These are phyloP conservation scores for Verticillium tricorpus DNA, from an alignment of 2,329 filamentous ascomycete species.

Conservation along the genomic window DNA sequence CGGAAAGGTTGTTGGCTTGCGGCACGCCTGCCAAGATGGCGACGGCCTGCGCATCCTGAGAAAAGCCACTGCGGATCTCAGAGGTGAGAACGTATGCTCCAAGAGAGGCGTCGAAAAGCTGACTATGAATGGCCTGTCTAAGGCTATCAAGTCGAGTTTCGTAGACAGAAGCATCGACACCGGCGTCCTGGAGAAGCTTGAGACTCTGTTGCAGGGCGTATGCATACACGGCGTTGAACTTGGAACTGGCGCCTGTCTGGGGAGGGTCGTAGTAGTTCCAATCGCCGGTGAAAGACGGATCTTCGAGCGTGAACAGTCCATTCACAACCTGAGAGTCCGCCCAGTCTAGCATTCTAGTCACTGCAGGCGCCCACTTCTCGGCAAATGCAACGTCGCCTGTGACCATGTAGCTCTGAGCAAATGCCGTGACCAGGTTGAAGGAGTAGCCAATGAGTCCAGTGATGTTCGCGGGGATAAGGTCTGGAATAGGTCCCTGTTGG, in stretches of 20 bases:
- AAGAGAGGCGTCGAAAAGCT: conserved; percentile 19
- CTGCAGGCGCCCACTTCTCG: conserved; percentile 20
- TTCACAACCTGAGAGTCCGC: conserved; percentile 22
- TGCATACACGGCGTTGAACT: conserved; percentile 27
- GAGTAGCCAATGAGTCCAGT: conserved; percentile 30
- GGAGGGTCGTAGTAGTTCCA: conserved; percentile 29
- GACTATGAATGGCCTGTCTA: conserved; percentile 17
- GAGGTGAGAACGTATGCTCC: conserved; percentile 17
- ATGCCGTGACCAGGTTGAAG: conserved; percentile 25
- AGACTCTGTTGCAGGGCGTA: conserved; percentile 22
- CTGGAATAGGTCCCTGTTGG: conserved; percentile 19
- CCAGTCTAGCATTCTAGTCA: conserved; percentile 27
- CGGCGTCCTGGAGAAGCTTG: conserved; percentile 15
- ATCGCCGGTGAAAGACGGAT: conserved; percentile 22
- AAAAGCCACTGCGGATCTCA: conserved; percentile 14
- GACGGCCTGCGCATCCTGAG: conserved; percentile 26
- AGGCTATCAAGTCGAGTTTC: conserved; percentile 17
- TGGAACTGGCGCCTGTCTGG: conserved; percentile 22
- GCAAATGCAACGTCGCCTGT: conserved; percentile 22
- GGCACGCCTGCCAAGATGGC: conserved; percentile 24
- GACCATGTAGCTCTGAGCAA: conserved; percentile 21
- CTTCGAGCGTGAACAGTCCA: conserved; percentile 21
- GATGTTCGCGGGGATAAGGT: conserved; percentile 15
- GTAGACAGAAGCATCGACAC: conserved; percentile 16
- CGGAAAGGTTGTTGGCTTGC: conserved; percentile 6